phyloP scores from a whole-genome alignment of 257 asterid species.

The Knoxia roxburghii region DNA sequence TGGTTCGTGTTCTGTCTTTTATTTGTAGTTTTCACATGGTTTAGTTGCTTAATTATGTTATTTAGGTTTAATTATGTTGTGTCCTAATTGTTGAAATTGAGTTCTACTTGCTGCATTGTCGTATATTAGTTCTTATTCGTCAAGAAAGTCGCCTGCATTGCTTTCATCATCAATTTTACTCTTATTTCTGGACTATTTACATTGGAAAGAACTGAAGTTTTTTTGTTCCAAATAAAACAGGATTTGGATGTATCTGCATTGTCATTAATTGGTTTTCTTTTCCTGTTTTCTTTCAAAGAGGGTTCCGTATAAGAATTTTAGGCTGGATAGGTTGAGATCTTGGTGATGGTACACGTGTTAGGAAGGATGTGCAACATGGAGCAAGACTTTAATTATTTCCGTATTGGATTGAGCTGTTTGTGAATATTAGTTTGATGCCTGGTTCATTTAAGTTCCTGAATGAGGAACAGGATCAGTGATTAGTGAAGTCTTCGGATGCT shows the following conservation, averaged over 20 bases:
- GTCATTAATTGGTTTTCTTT: neutral
- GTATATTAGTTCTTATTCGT: neutral
- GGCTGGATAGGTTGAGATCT: neutral
- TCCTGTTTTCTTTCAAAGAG: neutral
- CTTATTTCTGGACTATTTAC: neutral
- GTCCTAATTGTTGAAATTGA: neutral
- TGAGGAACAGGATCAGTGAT: neutral
- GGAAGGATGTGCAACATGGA: neutral
- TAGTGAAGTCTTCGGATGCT: neutral
- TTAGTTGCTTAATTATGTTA: slow-evolving; percentile 3
- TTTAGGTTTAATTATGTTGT: neutral
- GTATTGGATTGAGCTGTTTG: neutral
- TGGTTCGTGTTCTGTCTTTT: neutral
- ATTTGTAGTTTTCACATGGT: neutral
- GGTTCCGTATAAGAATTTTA: neutral
- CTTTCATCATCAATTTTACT: neutral
- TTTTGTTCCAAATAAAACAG: neutral
- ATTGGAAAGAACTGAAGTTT: neutral
- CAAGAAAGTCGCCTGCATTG: neutral
- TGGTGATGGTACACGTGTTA: neutral
- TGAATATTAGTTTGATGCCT: neutral
- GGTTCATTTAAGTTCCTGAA: neutral
- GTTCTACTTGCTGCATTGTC: slow-evolving; percentile 12
- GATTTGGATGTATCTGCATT: neutral
- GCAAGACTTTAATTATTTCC: neutral